Conservation (phyloP, 805 yeast species). For the Naumovozyma dairenensis region DNA sequence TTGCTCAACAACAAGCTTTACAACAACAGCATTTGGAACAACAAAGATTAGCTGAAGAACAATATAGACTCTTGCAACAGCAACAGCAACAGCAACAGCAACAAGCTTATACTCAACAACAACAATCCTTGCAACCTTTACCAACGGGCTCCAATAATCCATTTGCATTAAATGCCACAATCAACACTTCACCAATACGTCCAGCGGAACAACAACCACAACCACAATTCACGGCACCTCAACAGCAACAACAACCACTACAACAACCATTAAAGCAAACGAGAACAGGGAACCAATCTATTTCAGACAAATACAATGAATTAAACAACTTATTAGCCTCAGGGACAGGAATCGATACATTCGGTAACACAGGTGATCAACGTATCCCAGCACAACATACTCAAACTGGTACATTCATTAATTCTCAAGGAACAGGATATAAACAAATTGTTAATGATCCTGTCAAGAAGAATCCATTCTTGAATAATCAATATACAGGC, state of each 20-base stretch:
- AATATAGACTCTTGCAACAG: conserved; percentile 16
- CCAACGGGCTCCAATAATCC: conserved; percentile 73
- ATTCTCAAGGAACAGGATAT: conserved; percentile 81
- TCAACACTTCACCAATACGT: conserved; percentile 9
- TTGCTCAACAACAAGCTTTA: conserved; percentile 19
- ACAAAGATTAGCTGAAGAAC: conserved; percentile 21
- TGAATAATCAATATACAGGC: conserved; percentile 63
- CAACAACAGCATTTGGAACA: conserved; percentile 22
- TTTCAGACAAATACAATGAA: conserved; percentile 54
- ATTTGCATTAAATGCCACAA: conserved; percentile 39
- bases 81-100: conserved; percentile 14
- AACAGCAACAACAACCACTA: conserved; percentile 11
- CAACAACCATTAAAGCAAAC: conserved; percentile 36
- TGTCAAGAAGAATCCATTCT: conserved; percentile 33
- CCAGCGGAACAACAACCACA: conserved; percentile 7
- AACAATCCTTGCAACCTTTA: conserved; percentile 34
- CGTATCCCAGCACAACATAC: conserved; percentile 93
- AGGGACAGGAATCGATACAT: conserved; percentile 90
- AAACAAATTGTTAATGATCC: conserved; percentile 36
- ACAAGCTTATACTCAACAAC: conserved; percentile 3
- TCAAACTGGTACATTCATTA: conserved; percentile 66
- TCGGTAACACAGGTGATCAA: conserved; percentile 35
- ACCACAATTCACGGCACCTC: conserved; percentile 5
- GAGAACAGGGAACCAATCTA: conserved; percentile 44
- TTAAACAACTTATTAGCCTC: conserved; percentile 69